phyloP scores from a whole-genome alignment of 2,329 filamentous ascomycete genomes.

The Aureobasidium mangrovei region DNA sequence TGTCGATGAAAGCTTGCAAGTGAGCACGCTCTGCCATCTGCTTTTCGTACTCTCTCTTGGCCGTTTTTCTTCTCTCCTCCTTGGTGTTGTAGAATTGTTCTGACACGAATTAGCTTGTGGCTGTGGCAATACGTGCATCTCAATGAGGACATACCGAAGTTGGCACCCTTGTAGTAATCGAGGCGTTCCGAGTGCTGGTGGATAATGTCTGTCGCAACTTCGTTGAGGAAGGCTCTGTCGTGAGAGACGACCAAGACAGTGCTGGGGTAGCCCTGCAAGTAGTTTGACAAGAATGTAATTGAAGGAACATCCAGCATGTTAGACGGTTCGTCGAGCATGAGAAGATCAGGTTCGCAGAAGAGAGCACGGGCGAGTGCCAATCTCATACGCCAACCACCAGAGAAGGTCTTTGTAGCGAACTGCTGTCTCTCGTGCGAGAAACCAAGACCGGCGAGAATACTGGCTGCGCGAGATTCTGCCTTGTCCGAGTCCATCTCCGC shows the following conservation, averaged over 20 bases:
- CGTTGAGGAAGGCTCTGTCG: slow-evolving; percentile 97
- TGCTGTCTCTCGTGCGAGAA: slow-evolving; percentile 92
- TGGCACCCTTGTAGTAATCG: slow-evolving; percentile 97
- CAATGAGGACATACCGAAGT: slow-evolving; percentile 49
- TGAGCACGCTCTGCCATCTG: slow-evolving; percentile 92
- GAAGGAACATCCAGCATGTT: slow-evolving; percentile 99
- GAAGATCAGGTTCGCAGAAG: slow-evolving; percentile 93
- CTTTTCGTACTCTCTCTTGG: slow-evolving; percentile 95
- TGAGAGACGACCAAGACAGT: slow-evolving; percentile 95
- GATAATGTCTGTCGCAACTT: slow-evolving; percentile 97
- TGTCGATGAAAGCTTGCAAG: slow-evolving; percentile 97
- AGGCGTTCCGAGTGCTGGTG: slow-evolving; percentile 95
- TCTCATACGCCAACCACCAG: slow-evolving; percentile 99
- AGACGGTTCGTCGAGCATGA: slow-evolving; percentile 96
- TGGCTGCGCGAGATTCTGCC: slow-evolving; percentile 88
- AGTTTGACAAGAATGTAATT: slow-evolving; percentile 94
- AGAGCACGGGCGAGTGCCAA: slow-evolving; percentile 86
- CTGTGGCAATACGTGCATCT: neutral
- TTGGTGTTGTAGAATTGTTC: slow-evolving; percentile 92
- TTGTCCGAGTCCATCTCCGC: slow-evolving; percentile 99
- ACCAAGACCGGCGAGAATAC: slow-evolving; percentile 90
- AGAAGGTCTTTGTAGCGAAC: slow-evolving; percentile 92
- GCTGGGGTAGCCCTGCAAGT: slow-evolving; percentile 87
- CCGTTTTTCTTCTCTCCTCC: slow-evolving; percentile 93
- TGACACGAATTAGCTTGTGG: slow-evolving; percentile 26